Base-by-base conservation (phyloP, 805 yeast genomes). In the Saccharomycopsis fibuligera region DNA sequence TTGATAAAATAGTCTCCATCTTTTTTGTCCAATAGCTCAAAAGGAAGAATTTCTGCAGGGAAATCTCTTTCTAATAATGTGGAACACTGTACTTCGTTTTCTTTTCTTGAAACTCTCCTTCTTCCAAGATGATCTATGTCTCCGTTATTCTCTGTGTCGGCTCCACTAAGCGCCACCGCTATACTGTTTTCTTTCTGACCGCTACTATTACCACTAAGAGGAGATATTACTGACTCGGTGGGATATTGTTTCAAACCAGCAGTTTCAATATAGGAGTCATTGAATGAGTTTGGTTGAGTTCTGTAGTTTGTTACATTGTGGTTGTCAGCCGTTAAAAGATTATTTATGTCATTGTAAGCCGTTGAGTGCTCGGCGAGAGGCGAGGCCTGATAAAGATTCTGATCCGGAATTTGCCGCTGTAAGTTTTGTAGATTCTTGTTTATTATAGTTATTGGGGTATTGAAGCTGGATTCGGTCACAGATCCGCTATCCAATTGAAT, bases 41-140 rank as follows among this genome's bases (percentile, higher is more conserved):
- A 53, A 3, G 56, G 54, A 9, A 51, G 37, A 22, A 53, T 53
- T 29, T 53, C 56, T 23, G 52, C 54, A 6, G 56, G 56, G 35
- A 53, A 53, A 39, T 53, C 56, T 9, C 56, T 35, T 36, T 53
- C 56, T n/a, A 53, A 36, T 10, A 53, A 39, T 8, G 56, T 53
- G 17, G 49, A 38, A 35, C 49, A 25, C 25, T 27, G 35, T 9
- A 9, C 9, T 22, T 33, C 44, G 23, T 9, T 16, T 24, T 24
- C 16, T 17, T 25, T 19, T 22, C 19, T 19, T 35, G 22, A 5
- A 8, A 9, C 9, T 35, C 38, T 30, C 12, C 35, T 12, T 9
- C n/a, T 35, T 19, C n/a, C 39, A 19, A 9, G 8, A 22, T 38
- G 41, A 19, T n/a, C 22, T n/a, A 29, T 35, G 37, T 41, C 17